Evolutionary conservation across 1,284 basidiomycete species (phyloP).

Genomic region (Ceratobasidium sp.): DNA sequence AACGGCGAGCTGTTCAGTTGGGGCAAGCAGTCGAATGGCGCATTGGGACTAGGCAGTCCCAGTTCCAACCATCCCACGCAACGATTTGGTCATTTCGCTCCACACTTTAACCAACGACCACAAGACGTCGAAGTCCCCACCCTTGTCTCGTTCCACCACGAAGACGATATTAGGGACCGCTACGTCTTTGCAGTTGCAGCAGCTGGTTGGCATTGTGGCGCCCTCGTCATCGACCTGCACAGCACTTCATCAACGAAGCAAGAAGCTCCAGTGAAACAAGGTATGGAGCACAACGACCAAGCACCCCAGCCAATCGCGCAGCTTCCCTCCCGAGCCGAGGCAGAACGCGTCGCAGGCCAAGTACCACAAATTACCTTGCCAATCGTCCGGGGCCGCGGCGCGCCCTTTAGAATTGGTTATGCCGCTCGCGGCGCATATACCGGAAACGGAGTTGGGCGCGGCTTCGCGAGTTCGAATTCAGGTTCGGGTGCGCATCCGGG

Average conservation of each 20-base stretch:
- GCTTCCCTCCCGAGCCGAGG: constrained; percentile 32
- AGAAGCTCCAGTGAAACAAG: not conserved
- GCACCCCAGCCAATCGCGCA: constrained; percentile 27
- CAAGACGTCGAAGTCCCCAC: constrained; percentile 64
- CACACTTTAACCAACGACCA: constrained; percentile 48
- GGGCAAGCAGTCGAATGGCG: constrained; percentile 79
- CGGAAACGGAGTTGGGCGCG: constrained; percentile 19
- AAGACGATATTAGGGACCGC: constrained; percentile 54
- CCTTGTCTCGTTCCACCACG: constrained; percentile 72
- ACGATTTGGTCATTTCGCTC: not conserved
- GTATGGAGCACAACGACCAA: not conserved
- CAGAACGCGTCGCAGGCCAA: constrained; percentile 1
- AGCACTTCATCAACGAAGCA: constrained; percentile 24
- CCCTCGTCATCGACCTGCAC: constrained; percentile 75
- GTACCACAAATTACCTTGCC: constrained; percentile 30
- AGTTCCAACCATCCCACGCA: constrained; percentile 59
- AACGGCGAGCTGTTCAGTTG: constrained; percentile 81
- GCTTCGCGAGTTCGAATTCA: constrained; percentile 30
- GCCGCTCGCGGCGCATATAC: constrained; percentile 34
- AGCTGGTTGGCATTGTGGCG: constrained; percentile 87
- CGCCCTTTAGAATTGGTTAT: constrained; percentile 26
- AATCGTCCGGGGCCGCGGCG: constrained; percentile 31
- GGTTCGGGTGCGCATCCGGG: constrained; percentile 35
- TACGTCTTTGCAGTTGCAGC: constrained; percentile 82
- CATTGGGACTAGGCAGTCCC: constrained; percentile 83